Evolutionary conservation across 805 yeast genomes (phyloP).

Genomic region (Starmerella apicola): DNA sequence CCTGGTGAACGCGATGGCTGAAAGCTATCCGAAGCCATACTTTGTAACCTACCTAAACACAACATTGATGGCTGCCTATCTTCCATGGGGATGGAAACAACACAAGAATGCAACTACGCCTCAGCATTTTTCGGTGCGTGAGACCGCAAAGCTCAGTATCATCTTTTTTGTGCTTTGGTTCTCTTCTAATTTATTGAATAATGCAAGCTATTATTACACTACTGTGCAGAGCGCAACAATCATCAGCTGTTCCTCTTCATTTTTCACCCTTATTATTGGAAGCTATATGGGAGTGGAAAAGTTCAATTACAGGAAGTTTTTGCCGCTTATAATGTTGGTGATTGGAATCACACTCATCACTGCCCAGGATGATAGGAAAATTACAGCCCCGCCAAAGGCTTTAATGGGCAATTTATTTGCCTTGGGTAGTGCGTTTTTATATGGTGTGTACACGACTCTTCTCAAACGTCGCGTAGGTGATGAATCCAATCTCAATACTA

Average conservation of each 20-base stretch:
- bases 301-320: conserved; percentile 49
- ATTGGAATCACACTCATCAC: conserved; percentile 74
- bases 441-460: conserved; percentile 81
- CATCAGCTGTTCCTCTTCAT: conserved; percentile 79
- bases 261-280: conserved; percentile 81
- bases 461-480: conserved; percentile 59
- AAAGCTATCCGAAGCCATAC: conserved; percentile 74
- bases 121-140: conserved; percentile 27
- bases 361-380: conserved; percentile 29
- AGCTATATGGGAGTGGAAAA: conserved; percentile 56
- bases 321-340: conserved; percentile 60
- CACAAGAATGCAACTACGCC: conserved; percentile 1
- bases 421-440: conserved; percentile 71
- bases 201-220: conserved; percentile 77
- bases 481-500: conserved; percentile 70
- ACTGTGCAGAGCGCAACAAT: conserved; percentile 92
- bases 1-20: conserved; percentile 53
- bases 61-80: conserved; percentile 65
- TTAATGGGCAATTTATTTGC: conserved; percentile 71
- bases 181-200: conserved; percentile 74
- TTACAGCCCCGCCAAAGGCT: conserved; percentile 23
- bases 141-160: conserved; percentile 61
- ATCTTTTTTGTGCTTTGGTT: conserved; percentile 88
- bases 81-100: conserved; percentile 41
- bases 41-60: conserved; percentile 88